These are phyloP conservation scores for Wickerhamiella infanticola DNA, from an alignment of 1,139 yeast genomes.

Conservation along the genomic window DNA sequence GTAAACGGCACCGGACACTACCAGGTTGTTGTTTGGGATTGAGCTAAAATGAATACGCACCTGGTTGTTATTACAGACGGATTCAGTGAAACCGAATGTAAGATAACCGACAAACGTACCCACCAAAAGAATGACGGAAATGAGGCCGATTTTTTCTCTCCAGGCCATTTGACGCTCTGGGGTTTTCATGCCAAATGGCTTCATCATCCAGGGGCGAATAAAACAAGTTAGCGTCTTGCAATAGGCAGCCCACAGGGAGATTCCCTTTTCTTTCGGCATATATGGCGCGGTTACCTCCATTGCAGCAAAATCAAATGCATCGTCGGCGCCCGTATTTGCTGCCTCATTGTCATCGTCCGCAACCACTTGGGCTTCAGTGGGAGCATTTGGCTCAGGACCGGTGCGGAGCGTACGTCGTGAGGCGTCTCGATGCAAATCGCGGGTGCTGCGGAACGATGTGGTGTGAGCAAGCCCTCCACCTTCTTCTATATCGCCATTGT, in stretches of 20 bases:
- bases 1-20: constrained; percentile 71
- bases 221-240: constrained; percentile 74
- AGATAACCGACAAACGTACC: constrained; percentile 74
- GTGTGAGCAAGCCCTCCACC: background rate
- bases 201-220: constrained; percentile 70
- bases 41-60: constrained; percentile 44
- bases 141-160: constrained; percentile 86
- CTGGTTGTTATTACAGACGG: constrained; percentile 51
- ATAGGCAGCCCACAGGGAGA: constrained; percentile 67
- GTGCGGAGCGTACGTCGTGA: background rate
- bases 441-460: background rate
- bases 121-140: constrained; percentile 54
- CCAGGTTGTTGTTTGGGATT: constrained; percentile 43
- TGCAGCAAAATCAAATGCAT: background rate
- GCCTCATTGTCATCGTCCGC: background rate
- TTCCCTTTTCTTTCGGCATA: constrained; percentile 17
- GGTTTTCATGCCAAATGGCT: constrained; percentile 60
- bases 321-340: constrained; percentile 1
- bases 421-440: background rate
- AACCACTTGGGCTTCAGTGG: background rate
- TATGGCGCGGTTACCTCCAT: constrained; percentile 32
- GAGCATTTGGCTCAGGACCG: background rate
- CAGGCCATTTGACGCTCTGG: constrained; percentile 84
- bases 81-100: constrained; percentile 80
- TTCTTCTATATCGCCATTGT: background rate